These are phyloP conservation scores for Phyllosticta citribraziliensis DNA, from an alignment of 2,329 filamentous ascomycete species.

Conservation along the genomic window DNA sequence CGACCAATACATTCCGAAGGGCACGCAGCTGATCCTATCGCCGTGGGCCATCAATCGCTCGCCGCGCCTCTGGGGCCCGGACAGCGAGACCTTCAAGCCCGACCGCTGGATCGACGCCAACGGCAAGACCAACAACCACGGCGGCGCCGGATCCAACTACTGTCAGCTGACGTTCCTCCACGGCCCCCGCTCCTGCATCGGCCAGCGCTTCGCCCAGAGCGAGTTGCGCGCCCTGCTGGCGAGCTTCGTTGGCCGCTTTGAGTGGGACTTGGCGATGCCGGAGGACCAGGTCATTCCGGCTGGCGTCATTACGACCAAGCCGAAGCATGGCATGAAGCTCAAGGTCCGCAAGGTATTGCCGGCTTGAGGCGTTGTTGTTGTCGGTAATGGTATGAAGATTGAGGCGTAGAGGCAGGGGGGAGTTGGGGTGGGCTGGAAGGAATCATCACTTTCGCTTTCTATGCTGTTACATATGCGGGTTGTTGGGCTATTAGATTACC, in stretches of 20 bases:
- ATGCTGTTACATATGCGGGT: too few relatives aligned
- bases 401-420: too few relatives aligned
- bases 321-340: slow-evolving; percentile 28
- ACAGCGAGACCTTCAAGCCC: slow-evolving; percentile 33
- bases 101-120: slow-evolving; percentile 36
- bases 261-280: slow-evolving; percentile 24
- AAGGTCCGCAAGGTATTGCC: slow-evolving; percentile 15
- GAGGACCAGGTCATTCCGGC: slow-evolving; percentile 21
- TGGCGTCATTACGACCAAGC: slow-evolving; percentile 30
- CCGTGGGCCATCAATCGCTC: slow-evolving; percentile 35
- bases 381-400: too few relatives aligned
- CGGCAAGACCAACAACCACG: slow-evolving; percentile 29
- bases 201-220: slow-evolving; percentile 28
- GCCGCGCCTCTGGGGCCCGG: slow-evolving; percentile 32
- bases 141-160: slow-evolving; percentile 28
- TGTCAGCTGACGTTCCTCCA: slow-evolving; percentile 35
- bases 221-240: slow-evolving; percentile 28
- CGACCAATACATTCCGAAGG: slow-evolving; percentile 28
- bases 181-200: slow-evolving; percentile 30
- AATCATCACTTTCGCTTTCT: too few relatives aligned
- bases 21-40: slow-evolving; percentile 28
- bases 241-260: slow-evolving; percentile 24
- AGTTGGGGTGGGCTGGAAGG: too few relatives aligned
- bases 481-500: too few relatives aligned
- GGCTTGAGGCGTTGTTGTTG: neutral